These are phyloP conservation scores for Aspergillus felis DNA, from an alignment of 2,329 filamentous ascomycete genomes.

Conservation along the genomic window DNA sequence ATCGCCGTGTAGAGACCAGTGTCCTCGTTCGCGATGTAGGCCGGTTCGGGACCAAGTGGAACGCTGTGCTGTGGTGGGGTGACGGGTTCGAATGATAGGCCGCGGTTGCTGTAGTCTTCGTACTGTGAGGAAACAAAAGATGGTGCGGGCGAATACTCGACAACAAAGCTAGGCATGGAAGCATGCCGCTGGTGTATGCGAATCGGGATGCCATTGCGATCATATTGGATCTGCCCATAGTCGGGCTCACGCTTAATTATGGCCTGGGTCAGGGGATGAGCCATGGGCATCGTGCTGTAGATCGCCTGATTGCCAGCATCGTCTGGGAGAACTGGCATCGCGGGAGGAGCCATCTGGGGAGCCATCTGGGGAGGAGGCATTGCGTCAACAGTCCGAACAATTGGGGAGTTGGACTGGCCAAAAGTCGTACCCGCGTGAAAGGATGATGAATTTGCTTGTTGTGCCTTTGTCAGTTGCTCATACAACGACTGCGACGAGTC, in stretches of 20 bases:
- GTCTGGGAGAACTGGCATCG: constrained; percentile 57
- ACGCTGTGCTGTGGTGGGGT: constrained; percentile 90
- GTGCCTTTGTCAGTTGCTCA: constrained; percentile 98
- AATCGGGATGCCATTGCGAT: constrained; percentile 84
- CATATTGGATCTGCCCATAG: constrained; percentile 77
- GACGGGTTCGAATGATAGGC: constrained; percentile 92
- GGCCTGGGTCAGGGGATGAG: constrained; percentile 66
- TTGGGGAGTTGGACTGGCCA: constrained; percentile 76
- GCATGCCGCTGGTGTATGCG: constrained; percentile 87
- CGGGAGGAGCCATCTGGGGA: constrained; percentile 68
- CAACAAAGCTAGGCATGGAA: constrained; percentile 89
- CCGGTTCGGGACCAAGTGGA: constrained; percentile 77
- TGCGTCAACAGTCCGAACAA: constrained; percentile 79
- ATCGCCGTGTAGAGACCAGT: constrained; percentile 94
- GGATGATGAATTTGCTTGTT: constrained; percentile 96
- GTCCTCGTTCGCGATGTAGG: constrained; percentile 97
- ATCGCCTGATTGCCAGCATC: constrained; percentile 64
- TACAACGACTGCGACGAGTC: constrained; percentile 98
- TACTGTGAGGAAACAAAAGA: constrained; percentile 99
- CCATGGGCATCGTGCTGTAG: constrained; percentile 67
- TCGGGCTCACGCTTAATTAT: constrained; percentile 86
- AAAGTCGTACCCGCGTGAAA: constrained; percentile 69
- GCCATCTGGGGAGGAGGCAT: constrained; percentile 93
- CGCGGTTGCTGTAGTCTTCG: constrained; percentile 95
- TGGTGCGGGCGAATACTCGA: constrained; percentile 96